phyloP scores from a whole-genome alignment of 768 basidiomycete species.

The Suillus luteus region DNA sequence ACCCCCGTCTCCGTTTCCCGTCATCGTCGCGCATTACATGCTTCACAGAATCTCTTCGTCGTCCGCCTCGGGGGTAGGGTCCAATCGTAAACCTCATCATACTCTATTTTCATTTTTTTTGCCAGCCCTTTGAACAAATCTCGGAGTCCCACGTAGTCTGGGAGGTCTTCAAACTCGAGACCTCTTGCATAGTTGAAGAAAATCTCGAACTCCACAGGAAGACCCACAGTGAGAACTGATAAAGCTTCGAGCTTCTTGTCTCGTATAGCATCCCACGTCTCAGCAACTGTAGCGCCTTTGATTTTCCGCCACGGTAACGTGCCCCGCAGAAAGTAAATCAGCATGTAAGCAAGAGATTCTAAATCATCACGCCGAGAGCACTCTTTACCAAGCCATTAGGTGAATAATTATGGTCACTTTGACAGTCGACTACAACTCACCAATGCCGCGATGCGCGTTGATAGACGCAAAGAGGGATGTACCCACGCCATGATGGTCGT shows the following conservation, averaged over 20 bases:
- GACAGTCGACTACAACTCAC: constrained; percentile 38
- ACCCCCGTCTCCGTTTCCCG: neutral
- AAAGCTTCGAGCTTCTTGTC: constrained; percentile 70
- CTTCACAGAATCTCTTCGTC: constrained; percentile 34
- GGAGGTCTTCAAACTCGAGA: constrained; percentile 85
- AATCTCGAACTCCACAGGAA: constrained; percentile 81
- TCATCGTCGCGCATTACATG: constrained; percentile 29
- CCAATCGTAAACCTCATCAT: constrained; percentile 49
- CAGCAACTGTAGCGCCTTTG: constrained; percentile 62
- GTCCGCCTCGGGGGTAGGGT: constrained; percentile 25
- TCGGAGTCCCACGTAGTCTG: constrained; percentile 84
- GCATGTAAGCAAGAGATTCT: constrained; percentile 80
- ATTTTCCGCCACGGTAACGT: constrained; percentile 79
- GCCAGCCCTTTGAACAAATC: constrained; percentile 54
- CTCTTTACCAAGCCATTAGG: constrained; percentile 41
- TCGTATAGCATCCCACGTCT: constrained; percentile 77
- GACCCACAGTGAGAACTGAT: constrained; percentile 68
- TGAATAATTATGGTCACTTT: neutral
- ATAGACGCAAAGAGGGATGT: constrained; percentile 76
- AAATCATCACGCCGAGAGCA: constrained; percentile 79
- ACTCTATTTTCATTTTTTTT: constrained; percentile 31
- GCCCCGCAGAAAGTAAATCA: constrained; percentile 79
- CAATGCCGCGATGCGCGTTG: constrained; percentile 74
- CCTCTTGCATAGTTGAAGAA: constrained; percentile 78
- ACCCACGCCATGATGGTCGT: constrained; percentile 77